These are phyloP conservation scores for Grosmannia huntii DNA, from an alignment of 2,329 filamentous ascomycete species.

Conservation along the genomic window DNA sequence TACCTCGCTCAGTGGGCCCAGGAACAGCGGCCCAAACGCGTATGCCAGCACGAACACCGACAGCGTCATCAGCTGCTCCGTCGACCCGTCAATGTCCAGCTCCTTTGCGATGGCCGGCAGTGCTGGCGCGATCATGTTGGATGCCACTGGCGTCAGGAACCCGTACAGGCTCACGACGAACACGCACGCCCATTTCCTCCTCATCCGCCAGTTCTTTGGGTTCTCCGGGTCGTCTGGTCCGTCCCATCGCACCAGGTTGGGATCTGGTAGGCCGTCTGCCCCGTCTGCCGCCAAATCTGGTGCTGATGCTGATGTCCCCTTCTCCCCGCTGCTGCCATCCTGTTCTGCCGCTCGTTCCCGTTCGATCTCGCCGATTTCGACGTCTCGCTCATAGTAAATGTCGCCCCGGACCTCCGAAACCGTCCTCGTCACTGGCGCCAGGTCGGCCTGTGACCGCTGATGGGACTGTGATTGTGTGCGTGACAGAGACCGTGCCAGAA, in stretches of 20 bases:
- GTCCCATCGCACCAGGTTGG: constrained; percentile 34
- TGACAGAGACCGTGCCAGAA: constrained; percentile 4
- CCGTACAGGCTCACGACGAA: constrained; percentile 44
- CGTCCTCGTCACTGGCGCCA: constrained; percentile 17
- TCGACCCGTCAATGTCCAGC: constrained; percentile 33
- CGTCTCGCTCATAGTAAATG: constrained; percentile 23
- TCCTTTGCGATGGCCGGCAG: constrained; percentile 39
- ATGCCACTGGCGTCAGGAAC: constrained; percentile 47
- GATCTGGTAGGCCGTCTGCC: constrained; percentile 14
- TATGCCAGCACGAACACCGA: constrained; percentile 48
- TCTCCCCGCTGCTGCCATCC: background rate
- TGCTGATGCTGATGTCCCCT: background rate
- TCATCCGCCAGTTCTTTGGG: constrained; percentile 41
- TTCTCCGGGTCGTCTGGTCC: constrained; percentile 38
- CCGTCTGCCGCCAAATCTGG: background rate
- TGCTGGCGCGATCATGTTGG: constrained; percentile 41
- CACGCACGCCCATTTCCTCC: constrained; percentile 44
- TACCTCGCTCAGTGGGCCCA: constrained; percentile 39
- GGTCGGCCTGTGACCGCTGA: background rate
- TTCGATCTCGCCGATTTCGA: constrained; percentile 19
- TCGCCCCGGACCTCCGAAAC: constrained; percentile 28
- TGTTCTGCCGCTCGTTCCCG: constrained; percentile 3
- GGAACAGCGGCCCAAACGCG: constrained; percentile 37
- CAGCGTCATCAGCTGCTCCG: constrained; percentile 35
- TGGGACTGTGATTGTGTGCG: background rate